Evolutionary conservation across 2,329 filamentous ascomycete genomes (phyloP), one percentile per base, ranked within the genome.

Genomic region (Beauveria rudraprayagi): DNA sequence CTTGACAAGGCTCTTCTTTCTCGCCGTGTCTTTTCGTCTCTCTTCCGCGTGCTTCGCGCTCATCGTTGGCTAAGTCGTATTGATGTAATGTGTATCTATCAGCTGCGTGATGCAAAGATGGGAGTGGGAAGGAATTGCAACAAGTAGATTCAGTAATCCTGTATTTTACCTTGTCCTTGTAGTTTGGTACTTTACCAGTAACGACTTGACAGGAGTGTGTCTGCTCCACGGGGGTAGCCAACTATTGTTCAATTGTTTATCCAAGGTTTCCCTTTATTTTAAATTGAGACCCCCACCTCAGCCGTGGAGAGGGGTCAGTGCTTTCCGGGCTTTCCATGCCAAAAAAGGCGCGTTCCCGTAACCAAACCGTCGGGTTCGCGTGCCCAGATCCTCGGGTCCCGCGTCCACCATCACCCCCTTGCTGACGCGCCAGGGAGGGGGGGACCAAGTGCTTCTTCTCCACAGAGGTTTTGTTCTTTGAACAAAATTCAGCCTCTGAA

Each of bases 311-410:
- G 56, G 47, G 56, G 26, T 51, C 56, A 51, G 24, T 52, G 56
- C 56, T 59, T 52, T 34, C 34, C 46, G 46, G 46, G 30, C 44
- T 52, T 52, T 9, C 56, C 56, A 52, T 59, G 56, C 47, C 56
- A 59, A 44, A 59, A 59, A 52, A 59, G 52, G 44, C 37, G 47
- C 47, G 34, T 52, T 30, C 24, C 56, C 56, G 56, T 52, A 59
- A 59, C 56, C 56, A 52, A 34, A 52, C 56, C 50, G 56, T 59
- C 56, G 56, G 56, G 56, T 59, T 52, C 56, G 56, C 22, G 44
- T n/a, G 47, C 47, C 56, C 56, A 59, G 56, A 52, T 59, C 51
- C 30, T 59, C 56, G 56, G 56, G 56, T 30, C 56, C 56, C 56
- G 34, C 56, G 46, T 51, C 17, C n/a, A 40, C 22, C 14, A 37